Evolutionary conservation across 139 green algal genomes (phyloP), one percentile per base, ranked within the genome.

Genomic region (Coccomyxa sp.): DNA sequence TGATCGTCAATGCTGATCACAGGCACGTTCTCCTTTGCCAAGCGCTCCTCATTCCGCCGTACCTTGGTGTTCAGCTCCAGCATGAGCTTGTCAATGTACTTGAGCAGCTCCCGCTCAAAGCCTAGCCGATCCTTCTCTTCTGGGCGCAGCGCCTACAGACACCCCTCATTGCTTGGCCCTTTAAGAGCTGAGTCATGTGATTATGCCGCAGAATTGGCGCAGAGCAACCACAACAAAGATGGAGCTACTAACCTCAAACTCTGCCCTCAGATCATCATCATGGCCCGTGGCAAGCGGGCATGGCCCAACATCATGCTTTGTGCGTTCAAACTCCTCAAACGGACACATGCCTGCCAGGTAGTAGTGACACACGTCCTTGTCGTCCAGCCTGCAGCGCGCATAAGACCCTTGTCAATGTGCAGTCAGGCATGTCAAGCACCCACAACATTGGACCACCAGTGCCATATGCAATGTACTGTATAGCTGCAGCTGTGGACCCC

Each of bases 281-380:
- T 91, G 87, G 14, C 85, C 38, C 77, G n/a, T n/a, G n/a, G n/a
- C n/a, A n/a, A 64, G 54, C 16, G 81, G 78, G 75, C 87, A 91
- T 37, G 79, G 70, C 37, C 87, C 87, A 70, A 75, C 79, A 55
- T 91, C 83, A 71, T 88, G 83, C 55, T 90, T 88, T 14, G 86
- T 90, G 70, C 78, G 71, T 27, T 84, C 72, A 72, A 91, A 90
- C 64, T 90, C 86, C 68, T 90, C 80, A 34, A 87, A 83, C 1
- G 85, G 82, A 54, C 85, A 91, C 37, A 90, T 82, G 39, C 87
- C 87, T 58, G 54, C 81, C 5, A 91, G 34, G 58, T 82, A 82
- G 55, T 79, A 84, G 39, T 87, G 84, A 80, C 83, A 91, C 0
- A 90, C 73, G 18, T 87, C 78, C 58, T 31, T 55, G 27, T n/a